Percentiles rank a stretch among this genome's conserved stretches.
phyloP scores from a whole-genome alignment of 805 yeast species.

The Candida peoriensis region DNA sequence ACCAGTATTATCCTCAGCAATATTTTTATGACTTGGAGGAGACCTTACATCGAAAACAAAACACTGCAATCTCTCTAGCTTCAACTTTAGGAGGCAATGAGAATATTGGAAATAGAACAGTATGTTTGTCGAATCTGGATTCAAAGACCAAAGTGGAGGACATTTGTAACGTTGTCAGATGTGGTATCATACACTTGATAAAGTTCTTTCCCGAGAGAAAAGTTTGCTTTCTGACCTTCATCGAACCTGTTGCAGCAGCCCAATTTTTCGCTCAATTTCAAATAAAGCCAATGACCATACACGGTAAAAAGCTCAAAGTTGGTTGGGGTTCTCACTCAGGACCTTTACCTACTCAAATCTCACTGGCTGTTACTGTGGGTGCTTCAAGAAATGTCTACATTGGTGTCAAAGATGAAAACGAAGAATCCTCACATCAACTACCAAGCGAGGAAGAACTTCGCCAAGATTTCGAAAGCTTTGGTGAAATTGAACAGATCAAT shows the following conservation, averaged over 20 bases:
- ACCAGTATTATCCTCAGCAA: too few relatives aligned
- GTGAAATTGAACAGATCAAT: conserved; percentile 73
- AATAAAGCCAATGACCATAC: conserved; percentile 54
- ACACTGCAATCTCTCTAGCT: conserved; percentile 90
- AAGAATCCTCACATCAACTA: conserved; percentile 26
- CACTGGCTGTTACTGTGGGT: conserved; percentile 63
- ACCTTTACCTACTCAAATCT: conserved; percentile 48
- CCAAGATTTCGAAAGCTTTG: conserved; percentile 56
- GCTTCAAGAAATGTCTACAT: conserved; percentile 76
- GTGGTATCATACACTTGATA: conserved; percentile 66
- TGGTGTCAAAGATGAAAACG: conserved; percentile 42
- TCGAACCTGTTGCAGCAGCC: conserved; percentile 59
- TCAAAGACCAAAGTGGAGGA: conserved; percentile 64
- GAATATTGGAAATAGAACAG: conserved; percentile 69
- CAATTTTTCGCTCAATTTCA: conserved; percentile 59
- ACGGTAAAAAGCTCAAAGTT: conserved; percentile 55
- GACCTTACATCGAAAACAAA: conserved; percentile 79
- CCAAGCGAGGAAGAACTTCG: conserved; percentile 50
- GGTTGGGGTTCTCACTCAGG: conserved; percentile 73
- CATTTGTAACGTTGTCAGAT: conserved; percentile 69
- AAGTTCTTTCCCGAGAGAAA: conserved; percentile 46
- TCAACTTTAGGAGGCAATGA: conserved; percentile 84
- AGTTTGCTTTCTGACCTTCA: conserved; percentile 65
- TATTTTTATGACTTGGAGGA: conserved; percentile 6
- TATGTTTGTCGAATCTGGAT: conserved; percentile 63